phyloP scores from a whole-genome alignment of 208 protist species.

The Sergeia podlipaevii region DNA sequence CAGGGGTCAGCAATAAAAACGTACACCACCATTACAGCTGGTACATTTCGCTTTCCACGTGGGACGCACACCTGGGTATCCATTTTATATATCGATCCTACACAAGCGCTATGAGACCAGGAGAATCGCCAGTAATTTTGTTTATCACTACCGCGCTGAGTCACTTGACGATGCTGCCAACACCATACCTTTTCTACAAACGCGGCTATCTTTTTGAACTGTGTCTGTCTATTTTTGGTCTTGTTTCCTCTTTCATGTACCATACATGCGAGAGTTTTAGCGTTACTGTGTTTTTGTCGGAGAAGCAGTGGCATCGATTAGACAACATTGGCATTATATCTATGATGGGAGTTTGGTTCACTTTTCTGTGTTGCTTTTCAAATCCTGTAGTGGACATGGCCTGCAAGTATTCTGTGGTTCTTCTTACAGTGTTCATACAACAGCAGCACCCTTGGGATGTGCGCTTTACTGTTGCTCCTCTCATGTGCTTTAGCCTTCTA shows the following conservation, averaged over 20 bases:
- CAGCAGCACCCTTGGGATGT: conserved; percentile 70
- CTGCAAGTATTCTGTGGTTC: conserved; percentile 49
- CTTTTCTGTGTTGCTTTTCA: conserved; percentile 33
- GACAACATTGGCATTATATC: conserved; percentile 68
- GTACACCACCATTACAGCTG: background rate
- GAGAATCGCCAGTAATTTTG: conserved; percentile 23
- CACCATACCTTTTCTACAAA: conserved; percentile 33
- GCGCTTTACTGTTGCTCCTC: conserved; percentile 39
- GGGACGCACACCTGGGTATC: too few relatives aligned
- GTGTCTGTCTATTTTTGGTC: conserved; percentile 33
- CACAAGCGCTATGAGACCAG: conserved; percentile 4
- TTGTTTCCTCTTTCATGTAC: conserved; percentile 73
- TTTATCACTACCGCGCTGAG: conserved; percentile 67
- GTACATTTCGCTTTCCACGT: background rate
- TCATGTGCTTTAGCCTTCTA: conserved; percentile 42
- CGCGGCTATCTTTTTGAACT: conserved; percentile 53
- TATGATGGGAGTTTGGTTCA: conserved; percentile 42
- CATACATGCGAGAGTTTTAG: conserved; percentile 58
- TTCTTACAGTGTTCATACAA: conserved; percentile 51
- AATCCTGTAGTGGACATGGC: conserved; percentile 30
- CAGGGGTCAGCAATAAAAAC: too few relatives aligned
- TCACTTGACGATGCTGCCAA: conserved; percentile 56
- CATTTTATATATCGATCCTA: conserved; percentile 1
- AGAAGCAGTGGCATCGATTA: conserved; percentile 68
- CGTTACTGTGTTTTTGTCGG: conserved; percentile 43